These are phyloP conservation scores for Cladophialophora yegresii DNA, from an alignment of 2,329 filamentous ascomycete genomes.

Conservation along the genomic window DNA sequence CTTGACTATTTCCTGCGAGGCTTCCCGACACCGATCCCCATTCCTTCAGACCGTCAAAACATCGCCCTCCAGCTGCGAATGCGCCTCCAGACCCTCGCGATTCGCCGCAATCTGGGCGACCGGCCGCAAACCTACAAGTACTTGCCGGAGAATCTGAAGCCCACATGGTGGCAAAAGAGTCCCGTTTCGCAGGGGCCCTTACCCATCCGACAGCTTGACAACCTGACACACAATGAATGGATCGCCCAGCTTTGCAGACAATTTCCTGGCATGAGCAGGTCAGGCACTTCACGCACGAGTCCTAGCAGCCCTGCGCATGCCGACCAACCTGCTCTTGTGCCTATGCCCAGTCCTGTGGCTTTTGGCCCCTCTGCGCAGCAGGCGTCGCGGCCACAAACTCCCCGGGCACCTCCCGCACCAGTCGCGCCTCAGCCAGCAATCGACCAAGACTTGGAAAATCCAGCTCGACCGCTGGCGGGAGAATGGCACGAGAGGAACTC, in stretches of 20 bases:
- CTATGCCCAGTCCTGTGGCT: neutral
- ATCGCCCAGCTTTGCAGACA: slow-evolving; percentile 4
- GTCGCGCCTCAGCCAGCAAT: neutral
- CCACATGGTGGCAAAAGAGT: slow-evolving; percentile 18
- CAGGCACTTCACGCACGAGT: neutral
- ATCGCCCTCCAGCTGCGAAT: slow-evolving; percentile 17
- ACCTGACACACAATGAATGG: slow-evolving; percentile 20
- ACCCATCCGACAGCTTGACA: slow-evolving; percentile 17
- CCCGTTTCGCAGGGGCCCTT: neutral
- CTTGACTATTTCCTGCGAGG: slow-evolving; percentile 23
- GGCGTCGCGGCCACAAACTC: neutral
- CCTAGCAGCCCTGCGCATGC: neutral
- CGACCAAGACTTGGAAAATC: neutral
- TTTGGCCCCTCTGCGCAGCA: neutral
- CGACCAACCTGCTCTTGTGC: neutral
- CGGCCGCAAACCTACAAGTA: slow-evolving; percentile 5
- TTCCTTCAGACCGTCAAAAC: slow-evolving; percentile 21
- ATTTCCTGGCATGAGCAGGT: slow-evolving; percentile 6
- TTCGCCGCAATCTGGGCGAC: slow-evolving; percentile 14
- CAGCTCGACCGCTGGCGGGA: neutral
- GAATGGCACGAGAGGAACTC: neutral
- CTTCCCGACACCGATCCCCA: slow-evolving; percentile 12
- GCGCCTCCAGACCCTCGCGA: slow-evolving; percentile 26
- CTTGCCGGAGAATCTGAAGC: slow-evolving; percentile 6
- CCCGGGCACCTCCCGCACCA: neutral